These are phyloP conservation scores for Aspergillus pseudonomiae DNA, from an alignment of 2,329 filamentous ascomycete species.

Conservation along the genomic window DNA sequence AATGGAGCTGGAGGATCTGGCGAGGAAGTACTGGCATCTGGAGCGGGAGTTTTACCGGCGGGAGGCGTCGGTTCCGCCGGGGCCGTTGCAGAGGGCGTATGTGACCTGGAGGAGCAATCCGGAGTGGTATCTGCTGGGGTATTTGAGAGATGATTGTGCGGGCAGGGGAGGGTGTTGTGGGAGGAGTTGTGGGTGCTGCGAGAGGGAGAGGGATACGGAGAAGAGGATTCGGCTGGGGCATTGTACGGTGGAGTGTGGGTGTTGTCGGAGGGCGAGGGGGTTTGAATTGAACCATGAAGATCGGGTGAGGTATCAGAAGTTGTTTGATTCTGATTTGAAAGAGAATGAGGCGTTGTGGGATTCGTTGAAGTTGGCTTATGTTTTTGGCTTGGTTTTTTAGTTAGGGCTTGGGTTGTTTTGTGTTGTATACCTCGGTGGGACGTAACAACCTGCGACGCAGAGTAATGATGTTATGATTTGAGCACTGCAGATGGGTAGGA, in stretches of 20 bases:
- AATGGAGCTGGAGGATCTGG: constrained; percentile 4
- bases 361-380: constrained; percentile 7
- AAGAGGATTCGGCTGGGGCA: constrained; percentile 3
- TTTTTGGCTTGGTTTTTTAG: constrained; percentile 4
- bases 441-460: too few relatives aligned
- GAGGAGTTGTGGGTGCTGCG: constrained; percentile 17
- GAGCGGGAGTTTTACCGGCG: constrained; percentile 11
- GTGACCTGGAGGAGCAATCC: not conserved
- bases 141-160: constrained; percentile 14
- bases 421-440: too few relatives aligned
- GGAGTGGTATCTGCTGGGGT: constrained; percentile 14
- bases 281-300: constrained; percentile 11
- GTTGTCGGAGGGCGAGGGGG: constrained; percentile 10
- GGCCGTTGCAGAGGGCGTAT: constrained; percentile 6
- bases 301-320: constrained; percentile 6
- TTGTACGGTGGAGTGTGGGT: constrained; percentile 12
- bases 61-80: constrained; percentile 3
- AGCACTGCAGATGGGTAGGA: too few relatives aligned
- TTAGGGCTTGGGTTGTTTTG: not conserved
- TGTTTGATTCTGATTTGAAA: constrained; percentile 9
- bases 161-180: constrained; percentile 16
- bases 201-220: not conserved
- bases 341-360: constrained; percentile 6
- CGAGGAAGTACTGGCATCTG: constrained; percentile 6
- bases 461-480: too few relatives aligned